These are phyloP conservation scores for Paramecium sonneborni DNA, from an alignment of 73 alveolate genomes.

Conservation along the genomic window DNA sequence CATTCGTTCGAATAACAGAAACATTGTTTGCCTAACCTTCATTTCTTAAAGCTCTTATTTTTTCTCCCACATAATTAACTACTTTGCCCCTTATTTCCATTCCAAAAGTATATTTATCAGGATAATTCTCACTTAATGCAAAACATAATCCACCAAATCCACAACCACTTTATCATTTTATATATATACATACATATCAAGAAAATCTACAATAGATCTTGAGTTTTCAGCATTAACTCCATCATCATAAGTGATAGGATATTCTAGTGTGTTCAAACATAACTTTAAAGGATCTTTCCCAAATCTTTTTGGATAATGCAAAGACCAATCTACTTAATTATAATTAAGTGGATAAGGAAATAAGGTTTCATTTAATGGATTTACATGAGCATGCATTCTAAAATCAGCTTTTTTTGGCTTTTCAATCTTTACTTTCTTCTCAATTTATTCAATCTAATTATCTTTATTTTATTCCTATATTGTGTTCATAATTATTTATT, in stretches of 20 bases:
- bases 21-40: conserved; percentile 80
- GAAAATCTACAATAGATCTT: conserved; percentile 52
- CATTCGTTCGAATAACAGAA: conserved; percentile 92
- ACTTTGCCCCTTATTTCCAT: conserved; percentile 98
- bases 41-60: conserved; percentile 90
- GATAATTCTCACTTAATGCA: conserved; percentile 84
- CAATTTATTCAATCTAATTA: neutral
- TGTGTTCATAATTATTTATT: conserved; percentile 10
- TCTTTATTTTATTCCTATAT: neutral
- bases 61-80: conserved; percentile 94
- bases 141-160: conserved; percentile 98
- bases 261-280: conserved; percentile 52
- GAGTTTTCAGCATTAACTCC: neutral
- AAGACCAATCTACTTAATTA: conserved; percentile 90
- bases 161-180: conserved; percentile 93
- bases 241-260: conserved; percentile 51
- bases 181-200: conserved; percentile 66
- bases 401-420: conserved; percentile 97
- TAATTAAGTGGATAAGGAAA: conserved; percentile 93
- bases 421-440: conserved; percentile 33
- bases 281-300: conserved; percentile 76
- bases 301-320: conserved; percentile 87
- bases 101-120: conserved; percentile 86
- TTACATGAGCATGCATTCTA: conserved; percentile 98
- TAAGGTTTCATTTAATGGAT: conserved; percentile 89